phyloP scores from a whole-genome alignment of 2,329 filamentous ascomycete genomes.

The Arthroderma uncinatum region DNA sequence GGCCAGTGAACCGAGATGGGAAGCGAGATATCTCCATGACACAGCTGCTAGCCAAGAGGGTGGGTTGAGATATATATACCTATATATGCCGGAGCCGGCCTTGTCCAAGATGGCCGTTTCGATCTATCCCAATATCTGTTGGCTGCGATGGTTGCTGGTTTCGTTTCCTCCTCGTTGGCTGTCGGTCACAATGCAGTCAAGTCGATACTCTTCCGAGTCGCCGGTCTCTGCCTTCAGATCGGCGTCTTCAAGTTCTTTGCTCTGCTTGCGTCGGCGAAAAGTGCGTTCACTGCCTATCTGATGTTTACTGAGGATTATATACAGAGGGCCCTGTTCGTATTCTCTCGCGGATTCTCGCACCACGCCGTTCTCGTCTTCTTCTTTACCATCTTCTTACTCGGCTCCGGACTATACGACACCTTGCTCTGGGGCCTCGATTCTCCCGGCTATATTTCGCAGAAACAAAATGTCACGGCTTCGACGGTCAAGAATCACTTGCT shows the following conservation, averaged over 20 bases:
- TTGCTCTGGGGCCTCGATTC: conserved; percentile 13
- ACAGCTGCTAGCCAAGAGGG: too few relatives aligned
- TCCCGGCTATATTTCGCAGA: conserved; percentile 8
- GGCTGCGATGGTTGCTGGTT: conserved; percentile 8
- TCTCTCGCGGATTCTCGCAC: conserved; percentile 10
- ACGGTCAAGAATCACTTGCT: conserved; percentile 8
- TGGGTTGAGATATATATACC: too few relatives aligned
- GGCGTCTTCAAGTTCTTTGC: conserved; percentile 12
- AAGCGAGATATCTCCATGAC: too few relatives aligned
- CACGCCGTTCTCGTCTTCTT: conserved; percentile 10
- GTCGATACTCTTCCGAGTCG: conserved; percentile 13
- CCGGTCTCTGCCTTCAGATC: conserved; percentile 10
- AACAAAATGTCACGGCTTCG: conserved; percentile 8
- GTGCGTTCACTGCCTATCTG: conserved; percentile 12
- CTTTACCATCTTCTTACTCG: conserved; percentile 10
- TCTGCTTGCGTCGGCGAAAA: conserved; percentile 8
- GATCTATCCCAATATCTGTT: too few relatives aligned
- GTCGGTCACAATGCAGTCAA: conserved; percentile 14
- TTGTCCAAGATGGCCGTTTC: too few relatives aligned
- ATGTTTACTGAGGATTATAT: conserved; percentile 14
- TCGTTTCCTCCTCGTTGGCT: conserved; percentile 10
- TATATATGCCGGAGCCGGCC: too few relatives aligned
- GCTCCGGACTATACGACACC: conserved; percentile 10
- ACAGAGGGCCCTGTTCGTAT: conserved; percentile 10
- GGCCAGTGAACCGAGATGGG: too few relatives aligned